These are phyloP conservation scores for Auricularia heimuer DNA, from an alignment of 768 basidiomycete genomes.

Conservation along the genomic window DNA sequence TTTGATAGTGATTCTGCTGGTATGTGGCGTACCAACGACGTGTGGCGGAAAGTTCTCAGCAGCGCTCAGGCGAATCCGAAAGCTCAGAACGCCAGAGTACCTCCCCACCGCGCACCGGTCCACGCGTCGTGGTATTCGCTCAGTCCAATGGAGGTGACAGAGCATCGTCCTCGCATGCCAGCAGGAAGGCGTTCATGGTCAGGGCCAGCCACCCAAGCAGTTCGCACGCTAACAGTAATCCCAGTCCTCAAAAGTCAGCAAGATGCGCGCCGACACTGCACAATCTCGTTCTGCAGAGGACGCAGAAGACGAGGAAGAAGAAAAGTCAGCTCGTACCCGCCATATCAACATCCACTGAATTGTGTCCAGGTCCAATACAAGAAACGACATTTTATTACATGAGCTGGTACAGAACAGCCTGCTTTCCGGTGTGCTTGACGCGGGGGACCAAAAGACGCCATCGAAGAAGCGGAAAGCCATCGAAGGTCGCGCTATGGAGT, in stretches of 20 bases:
- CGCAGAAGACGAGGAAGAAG: constrained; percentile 16
- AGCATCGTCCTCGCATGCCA: constrained; percentile 25
- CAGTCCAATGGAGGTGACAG: constrained; percentile 13
- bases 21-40: too few species aligned
- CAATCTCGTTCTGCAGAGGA: constrained; percentile 6
- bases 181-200: constrained; percentile 74
- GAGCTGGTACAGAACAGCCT: constrained; percentile 71
- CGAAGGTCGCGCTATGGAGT: constrained; percentile 66
- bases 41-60: too few species aligned
- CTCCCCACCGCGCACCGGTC: constrained; percentile 5
- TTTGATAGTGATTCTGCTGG: background rate
- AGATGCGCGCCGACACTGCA: constrained; percentile 33
- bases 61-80: too few species aligned
- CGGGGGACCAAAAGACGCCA: constrained; percentile 49
- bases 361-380: constrained; percentile 48
- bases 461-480: constrained; percentile 66
- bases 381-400: constrained; percentile 73
- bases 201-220: background rate
- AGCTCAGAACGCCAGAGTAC: too few species aligned
- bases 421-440: constrained; percentile 60
- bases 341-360: background rate
- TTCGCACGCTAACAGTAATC: constrained; percentile 1
- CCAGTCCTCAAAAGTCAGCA: constrained; percentile 72
- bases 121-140: constrained; percentile 54
- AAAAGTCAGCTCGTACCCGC: constrained; percentile 11